Base-by-base conservation (phyloP, 805 yeast species). In the Hanseniaspora clermontiae region DNA sequence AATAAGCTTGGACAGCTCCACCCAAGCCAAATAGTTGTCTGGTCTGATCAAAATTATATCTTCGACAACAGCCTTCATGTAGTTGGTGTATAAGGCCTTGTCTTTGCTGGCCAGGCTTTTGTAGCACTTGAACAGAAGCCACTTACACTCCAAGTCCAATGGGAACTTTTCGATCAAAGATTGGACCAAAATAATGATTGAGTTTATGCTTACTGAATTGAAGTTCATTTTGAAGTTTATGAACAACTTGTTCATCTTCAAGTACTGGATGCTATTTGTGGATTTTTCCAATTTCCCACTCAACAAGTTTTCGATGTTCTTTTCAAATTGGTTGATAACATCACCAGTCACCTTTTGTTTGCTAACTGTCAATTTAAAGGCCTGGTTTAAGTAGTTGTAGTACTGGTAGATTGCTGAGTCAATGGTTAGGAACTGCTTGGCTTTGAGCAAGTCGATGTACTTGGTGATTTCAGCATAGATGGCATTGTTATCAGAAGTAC, bases 41-140 rank as follows among this genome's bases (percentile, higher is more conserved):
- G 96, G 96, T 56, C 75, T 76, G 27, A 78, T 74, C 37, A 86
- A 64, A 15, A 90, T 68, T 1, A 86, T 78, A 65, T 91, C 96
- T 64, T 86, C 80, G 31, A 77, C 75, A 56, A 87, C 75, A 10
- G 39, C 24, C 27, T 31, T 46, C 49, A 46, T 46, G 38, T 46
- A 46, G 12, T 46, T 27, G 6, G 14, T 32, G 24, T 46, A 46
- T 10, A 46, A 32, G 15, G 37, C 12, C 9, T 46, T 29, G 38
- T 32, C 20, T 7, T 10, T 46, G 20, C 17, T n/a, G 9, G 29
- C 5, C 6, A 51, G 17, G 27, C 17, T 32, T 27, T 37, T 51
- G 20, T 51, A 51, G 17, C 49, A 43, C 19, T 51, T 43, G n/a
- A 36, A 43, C 24, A 51, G n/a, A 12, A 51, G 9, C 55, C 55